These are phyloP conservation scores for Bipolaris oryzae DNA, from an alignment of 2,329 filamentous ascomycete species.

Conservation along the genomic window DNA sequence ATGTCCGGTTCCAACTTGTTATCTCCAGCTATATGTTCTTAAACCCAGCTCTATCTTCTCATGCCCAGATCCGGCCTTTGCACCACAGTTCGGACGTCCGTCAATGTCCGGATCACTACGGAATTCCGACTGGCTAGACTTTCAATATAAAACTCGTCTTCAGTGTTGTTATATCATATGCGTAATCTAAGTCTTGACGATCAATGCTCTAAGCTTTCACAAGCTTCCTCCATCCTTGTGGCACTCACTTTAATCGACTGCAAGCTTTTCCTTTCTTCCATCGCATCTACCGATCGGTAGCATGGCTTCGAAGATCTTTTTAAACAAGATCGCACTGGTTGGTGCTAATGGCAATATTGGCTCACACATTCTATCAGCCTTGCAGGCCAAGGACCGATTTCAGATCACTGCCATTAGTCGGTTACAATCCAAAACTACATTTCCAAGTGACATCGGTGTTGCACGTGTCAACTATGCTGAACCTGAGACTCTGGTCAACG, in stretches of 20 bases:
- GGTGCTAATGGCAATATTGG: conserved; percentile 40
- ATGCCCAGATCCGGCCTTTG: background rate
- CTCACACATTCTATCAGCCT: conserved; percentile 45
- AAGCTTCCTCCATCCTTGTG: background rate
- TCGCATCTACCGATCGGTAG: background rate
- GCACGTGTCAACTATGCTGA: conserved; percentile 57
- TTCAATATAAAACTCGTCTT: background rate
- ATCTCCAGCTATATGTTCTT: no score
- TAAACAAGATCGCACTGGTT: conserved; percentile 49
- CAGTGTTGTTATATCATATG: background rate
- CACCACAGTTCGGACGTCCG: conserved; percentile 4
- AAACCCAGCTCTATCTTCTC: background rate
- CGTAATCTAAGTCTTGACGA: background rate
- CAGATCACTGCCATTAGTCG: conserved; percentile 59
- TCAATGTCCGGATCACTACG: background rate
- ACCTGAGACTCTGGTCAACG: conserved; percentile 47
- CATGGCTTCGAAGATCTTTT: conserved; percentile 4
- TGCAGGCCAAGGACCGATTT: conserved; percentile 54
- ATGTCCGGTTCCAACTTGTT: background rate
- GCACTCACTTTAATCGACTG: background rate
- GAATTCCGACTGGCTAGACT: conserved; percentile 3
- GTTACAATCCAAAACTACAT: conserved; percentile 48
- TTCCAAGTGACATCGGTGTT: conserved; percentile 51
- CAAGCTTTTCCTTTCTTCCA: background rate
- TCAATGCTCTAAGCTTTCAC: background rate